These are phyloP conservation scores for Omphalotus olearius DNA, from an alignment of 1,284 basidiomycete species.

Conservation along the genomic window DNA sequence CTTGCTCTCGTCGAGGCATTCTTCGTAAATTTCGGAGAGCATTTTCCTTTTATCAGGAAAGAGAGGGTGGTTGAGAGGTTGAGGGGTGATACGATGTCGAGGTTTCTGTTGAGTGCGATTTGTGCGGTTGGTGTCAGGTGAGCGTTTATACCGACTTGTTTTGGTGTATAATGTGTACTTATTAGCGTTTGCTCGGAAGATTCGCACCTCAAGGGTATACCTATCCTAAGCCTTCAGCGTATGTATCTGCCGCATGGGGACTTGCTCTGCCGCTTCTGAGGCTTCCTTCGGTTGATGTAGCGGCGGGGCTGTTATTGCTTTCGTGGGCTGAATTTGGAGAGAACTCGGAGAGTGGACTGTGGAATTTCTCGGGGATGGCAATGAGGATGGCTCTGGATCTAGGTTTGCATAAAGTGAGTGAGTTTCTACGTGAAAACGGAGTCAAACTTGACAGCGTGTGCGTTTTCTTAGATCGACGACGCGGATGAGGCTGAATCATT, in stretches of 20 bases:
- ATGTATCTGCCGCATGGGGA: conserved; percentile 38
- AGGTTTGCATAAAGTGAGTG: conserved; percentile 31
- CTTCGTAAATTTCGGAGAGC: too few relatives aligned
- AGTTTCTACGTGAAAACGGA: too few relatives aligned
- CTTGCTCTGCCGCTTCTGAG: conserved; percentile 34
- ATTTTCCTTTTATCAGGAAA: too few relatives aligned
- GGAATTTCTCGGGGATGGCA: conserved; percentile 32
- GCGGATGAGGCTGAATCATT: neutral
- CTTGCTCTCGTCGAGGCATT: too few relatives aligned
- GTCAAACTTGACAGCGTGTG: conserved; percentile 16
- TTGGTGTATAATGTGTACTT: too few relatives aligned
- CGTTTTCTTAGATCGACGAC: neutral
- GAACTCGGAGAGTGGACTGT: conserved; percentile 35
- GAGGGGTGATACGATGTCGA: too few relatives aligned
- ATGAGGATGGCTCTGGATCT: conserved; percentile 38
- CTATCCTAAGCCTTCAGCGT: conserved; percentile 26
- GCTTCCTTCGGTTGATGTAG: conserved; percentile 33
- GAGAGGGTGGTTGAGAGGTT: too few relatives aligned
- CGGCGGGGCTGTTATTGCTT: conserved; percentile 31
- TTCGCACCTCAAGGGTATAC: too few relatives aligned
- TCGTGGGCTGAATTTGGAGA: conserved; percentile 36
- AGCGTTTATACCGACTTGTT: neutral
- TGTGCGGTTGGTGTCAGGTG: neutral
- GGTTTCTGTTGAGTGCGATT: neutral
- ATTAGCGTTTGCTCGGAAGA: too few relatives aligned